Evolutionary conservation across 163 green algal species (phyloP).

Genomic region (Scenedesmus sp.): DNA sequence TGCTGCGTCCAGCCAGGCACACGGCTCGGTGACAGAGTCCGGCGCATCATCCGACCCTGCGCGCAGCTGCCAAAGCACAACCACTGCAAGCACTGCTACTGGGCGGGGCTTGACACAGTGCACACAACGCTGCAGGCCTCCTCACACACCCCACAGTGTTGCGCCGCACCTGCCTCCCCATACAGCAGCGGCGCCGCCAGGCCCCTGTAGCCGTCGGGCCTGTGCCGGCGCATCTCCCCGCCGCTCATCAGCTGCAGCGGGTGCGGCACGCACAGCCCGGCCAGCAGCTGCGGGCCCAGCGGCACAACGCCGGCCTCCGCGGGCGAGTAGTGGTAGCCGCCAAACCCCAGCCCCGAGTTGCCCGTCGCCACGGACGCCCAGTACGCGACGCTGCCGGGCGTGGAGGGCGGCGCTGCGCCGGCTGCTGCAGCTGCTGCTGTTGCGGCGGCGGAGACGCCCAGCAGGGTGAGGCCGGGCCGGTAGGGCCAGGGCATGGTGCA

Average conservation of each 20-base stretch:
- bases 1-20: no score
- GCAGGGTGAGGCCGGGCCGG: constrained; percentile 10
- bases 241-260: constrained; percentile 46
- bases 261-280: not conserved
- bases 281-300: constrained; percentile 20
- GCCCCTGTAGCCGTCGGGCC: constrained; percentile 73
- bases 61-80: no score
- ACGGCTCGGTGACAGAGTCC: no score
- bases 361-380: constrained; percentile 29
- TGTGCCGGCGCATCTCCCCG: constrained; percentile 9
- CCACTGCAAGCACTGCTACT: no score
- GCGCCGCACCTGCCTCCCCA: constrained; percentile 64
- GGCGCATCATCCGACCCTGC: no score
- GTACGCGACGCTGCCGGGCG: constrained; percentile 22
- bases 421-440: constrained; percentile 23
- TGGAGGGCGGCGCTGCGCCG: not conserved
- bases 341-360: not conserved
- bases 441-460: not conserved
- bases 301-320: constrained; percentile 27
- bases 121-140: not conserved
- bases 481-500: constrained; percentile 63
- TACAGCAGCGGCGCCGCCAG: constrained; percentile 77
- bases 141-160: not conserved
- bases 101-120: no score
- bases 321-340: not conserved